phyloP scores from a whole-genome alignment of 768 basidiomycete genomes.

The Termitomyces sp. region DNA sequence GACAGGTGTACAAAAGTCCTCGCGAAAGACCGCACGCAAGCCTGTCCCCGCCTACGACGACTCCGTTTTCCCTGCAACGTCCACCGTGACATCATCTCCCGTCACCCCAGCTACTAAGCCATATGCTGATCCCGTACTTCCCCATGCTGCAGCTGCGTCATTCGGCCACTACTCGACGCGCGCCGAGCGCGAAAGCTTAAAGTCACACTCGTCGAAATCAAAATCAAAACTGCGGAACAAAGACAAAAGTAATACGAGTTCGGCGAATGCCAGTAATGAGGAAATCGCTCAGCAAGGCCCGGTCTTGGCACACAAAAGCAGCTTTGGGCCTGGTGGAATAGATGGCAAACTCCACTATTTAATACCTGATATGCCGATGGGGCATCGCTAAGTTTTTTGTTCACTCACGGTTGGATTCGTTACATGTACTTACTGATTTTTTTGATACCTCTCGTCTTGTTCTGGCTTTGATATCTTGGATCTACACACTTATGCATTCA shows the following conservation, averaged over 20 bases:
- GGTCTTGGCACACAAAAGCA: slow-evolving; percentile 19
- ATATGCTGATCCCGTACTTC: slow-evolving; percentile 2
- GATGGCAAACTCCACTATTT: slow-evolving; percentile 22
- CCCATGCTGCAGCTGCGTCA: neutral
- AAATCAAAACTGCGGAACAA: slow-evolving; percentile 6
- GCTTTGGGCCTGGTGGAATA: slow-evolving; percentile 21
- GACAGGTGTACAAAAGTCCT: neutral
- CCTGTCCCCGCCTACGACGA: slow-evolving; percentile 19
- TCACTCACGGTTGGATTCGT: neutral
- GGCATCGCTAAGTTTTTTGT: neutral
- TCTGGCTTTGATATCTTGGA: slow-evolving; percentile 2
- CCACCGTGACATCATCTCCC: slow-evolving; percentile 2
- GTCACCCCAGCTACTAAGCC: neutral
- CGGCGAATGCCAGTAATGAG: slow-evolving; percentile 11
- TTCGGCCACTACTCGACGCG: slow-evolving; percentile 17
- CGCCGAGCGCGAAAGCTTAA: slow-evolving; percentile 15
- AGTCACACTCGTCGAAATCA: slow-evolving; percentile 7
- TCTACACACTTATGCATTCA: slow-evolving; percentile 3
- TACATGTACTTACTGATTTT: neutral
- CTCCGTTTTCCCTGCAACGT: neutral
- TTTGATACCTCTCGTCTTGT: neutral
- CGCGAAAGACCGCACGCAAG: slow-evolving; percentile 18
- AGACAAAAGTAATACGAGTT: slow-evolving; percentile 5
- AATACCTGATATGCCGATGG: slow-evolving; percentile 21
- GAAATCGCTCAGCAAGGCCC: neutral